Conservation (phyloP, 2,329 filamentous ascomycete species). For the Mycogone perniciosa region DNA sequence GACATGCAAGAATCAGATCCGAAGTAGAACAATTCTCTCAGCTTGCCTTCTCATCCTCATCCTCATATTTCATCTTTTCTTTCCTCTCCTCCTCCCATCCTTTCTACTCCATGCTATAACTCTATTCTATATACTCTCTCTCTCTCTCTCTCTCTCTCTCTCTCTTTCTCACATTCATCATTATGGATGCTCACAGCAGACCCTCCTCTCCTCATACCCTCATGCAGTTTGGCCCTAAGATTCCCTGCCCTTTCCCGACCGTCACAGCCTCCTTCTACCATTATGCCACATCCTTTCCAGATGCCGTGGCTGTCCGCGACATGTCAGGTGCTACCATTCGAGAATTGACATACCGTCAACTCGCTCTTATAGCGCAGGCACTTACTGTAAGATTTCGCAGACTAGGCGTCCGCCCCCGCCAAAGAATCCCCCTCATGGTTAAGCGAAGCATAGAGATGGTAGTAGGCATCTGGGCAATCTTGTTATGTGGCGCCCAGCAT, state of each 20-base stretch:
- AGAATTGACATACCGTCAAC: constrained; percentile 39
- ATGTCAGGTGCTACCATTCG: constrained; percentile 22
- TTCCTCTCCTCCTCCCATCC: neutral
- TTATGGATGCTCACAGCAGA: constrained; percentile 15
- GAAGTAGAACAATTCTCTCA: neutral
- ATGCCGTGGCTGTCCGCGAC: constrained; percentile 33
- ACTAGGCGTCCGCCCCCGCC: constrained; percentile 35
- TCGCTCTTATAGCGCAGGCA: constrained; percentile 36
- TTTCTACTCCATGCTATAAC: no score
- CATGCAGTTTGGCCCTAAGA: constrained; percentile 10
- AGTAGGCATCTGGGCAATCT: constrained; percentile 48
- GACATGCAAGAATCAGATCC: neutral
- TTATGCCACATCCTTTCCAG: constrained; percentile 30
- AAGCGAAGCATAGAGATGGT: constrained; percentile 51
- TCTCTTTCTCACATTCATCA: neutral
- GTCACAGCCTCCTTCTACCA: constrained; percentile 34
- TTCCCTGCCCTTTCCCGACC: constrained; percentile 31
- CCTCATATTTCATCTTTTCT: neutral
- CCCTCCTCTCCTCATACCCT: neutral
- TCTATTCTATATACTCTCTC: no score
- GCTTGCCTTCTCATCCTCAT: neutral
- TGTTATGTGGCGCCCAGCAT: constrained; percentile 54
- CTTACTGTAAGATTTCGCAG: constrained; percentile 34
- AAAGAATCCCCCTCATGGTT: constrained; percentile 49
- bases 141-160: no score